Percentiles rank a stretch among this genome's conserved stretches.
Evolutionary conservation across 495 filamentous ascomycete species (phyloP).

Genomic region (Podospora pseudopauciseta): DNA sequence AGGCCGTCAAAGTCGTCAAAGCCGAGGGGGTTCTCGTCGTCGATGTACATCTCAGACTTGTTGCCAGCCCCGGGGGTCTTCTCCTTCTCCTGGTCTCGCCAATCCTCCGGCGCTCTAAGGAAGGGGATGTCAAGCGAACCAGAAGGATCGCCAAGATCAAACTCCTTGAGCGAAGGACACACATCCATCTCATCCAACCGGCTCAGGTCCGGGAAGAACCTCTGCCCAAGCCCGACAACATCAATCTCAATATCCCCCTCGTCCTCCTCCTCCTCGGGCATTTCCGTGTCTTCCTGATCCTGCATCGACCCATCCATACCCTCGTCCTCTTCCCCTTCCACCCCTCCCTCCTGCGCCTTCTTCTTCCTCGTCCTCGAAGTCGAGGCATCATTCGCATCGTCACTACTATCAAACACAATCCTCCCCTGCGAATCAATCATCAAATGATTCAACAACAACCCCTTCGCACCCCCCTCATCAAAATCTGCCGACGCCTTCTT

Average conservation of each 20-base stretch:
- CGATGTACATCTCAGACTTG: slow-evolving; percentile 76
- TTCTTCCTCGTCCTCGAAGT: slow-evolving; percentile 38
- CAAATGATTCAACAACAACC: slow-evolving; percentile 88
- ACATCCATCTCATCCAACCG: slow-evolving; percentile 81
- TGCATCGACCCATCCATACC: slow-evolving; percentile 33
- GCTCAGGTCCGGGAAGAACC: slow-evolving; percentile 84
- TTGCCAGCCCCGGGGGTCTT: slow-evolving; percentile 53
- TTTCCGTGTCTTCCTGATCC: slow-evolving; percentile 20
- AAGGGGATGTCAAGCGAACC: slow-evolving; percentile 89
- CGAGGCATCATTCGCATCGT: slow-evolving; percentile 69
- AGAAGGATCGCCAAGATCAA: slow-evolving; percentile 80
- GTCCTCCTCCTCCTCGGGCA: slow-evolving; percentile 36
- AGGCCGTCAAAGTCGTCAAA: slow-evolving; percentile 82
- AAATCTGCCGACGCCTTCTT: slow-evolving; percentile 98
- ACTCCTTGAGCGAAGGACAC: slow-evolving; percentile 88
- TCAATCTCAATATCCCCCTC: slow-evolving; percentile 68
- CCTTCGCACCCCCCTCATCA: slow-evolving; percentile 96
- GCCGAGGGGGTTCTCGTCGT: slow-evolving; percentile 71
- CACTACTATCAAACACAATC: slow-evolving; percentile 97
- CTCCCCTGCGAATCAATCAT: slow-evolving; percentile 85
- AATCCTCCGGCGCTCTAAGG: slow-evolving; percentile 83
- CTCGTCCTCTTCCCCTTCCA: slow-evolving; percentile 51
- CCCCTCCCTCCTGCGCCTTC: slow-evolving; percentile 44
- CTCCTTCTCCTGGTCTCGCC: slow-evolving; percentile 60
- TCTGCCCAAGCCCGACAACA: slow-evolving; percentile 62